Evolutionary conservation across 352 stramenopile species (phyloP), one percentile per base, ranked within the genome.

Genomic region (Bremia lactucae): DNA sequence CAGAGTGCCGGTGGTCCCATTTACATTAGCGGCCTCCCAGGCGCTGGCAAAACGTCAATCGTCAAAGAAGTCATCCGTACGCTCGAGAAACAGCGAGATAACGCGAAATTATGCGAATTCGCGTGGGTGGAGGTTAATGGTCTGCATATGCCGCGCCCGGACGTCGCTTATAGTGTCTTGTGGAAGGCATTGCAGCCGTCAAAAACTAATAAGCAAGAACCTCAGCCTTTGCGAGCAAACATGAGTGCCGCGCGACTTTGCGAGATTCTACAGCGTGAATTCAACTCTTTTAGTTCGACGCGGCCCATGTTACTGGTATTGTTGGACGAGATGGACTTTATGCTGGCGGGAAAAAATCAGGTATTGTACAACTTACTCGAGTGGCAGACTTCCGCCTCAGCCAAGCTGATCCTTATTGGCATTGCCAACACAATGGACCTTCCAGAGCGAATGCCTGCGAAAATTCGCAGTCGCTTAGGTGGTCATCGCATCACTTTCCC

Each of bases 401-500:
- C 75, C 25, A 85, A 85, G 36, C 68, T 87, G 31, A 53, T 85
- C 22, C 46, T 87, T 26, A 50, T 87, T 6, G 75, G 75, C 41
- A 87, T 87, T 43, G 75, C 72, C 38, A 87, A 87, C 56, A 85
- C 72, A 2, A 87, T 87, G 74, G 75, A 87, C 40, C 35, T 87
- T 31, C 75, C 75, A 7, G 75, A 87, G 46, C 68, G 75, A 13
- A 50, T 87, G 31, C 63, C 70, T 26, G 66, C 68, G 8, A 87
- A 87, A 40, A 70, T 87, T 19, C 70, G 69, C 39, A 85, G 72
- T 46, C 67, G 75, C 14, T 48, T 87, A 5, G 69, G 70, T 28
- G 64, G 55, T 10, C 70, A 83, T 40, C 72, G 75, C 33, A 78
- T 87, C 51, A 74, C 72, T 6, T 87, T 87, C 31, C 61, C 64